These are phyloP conservation scores for Suillus paluster DNA, from an alignment of 768 basidiomycete species.

Conservation along the genomic window DNA sequence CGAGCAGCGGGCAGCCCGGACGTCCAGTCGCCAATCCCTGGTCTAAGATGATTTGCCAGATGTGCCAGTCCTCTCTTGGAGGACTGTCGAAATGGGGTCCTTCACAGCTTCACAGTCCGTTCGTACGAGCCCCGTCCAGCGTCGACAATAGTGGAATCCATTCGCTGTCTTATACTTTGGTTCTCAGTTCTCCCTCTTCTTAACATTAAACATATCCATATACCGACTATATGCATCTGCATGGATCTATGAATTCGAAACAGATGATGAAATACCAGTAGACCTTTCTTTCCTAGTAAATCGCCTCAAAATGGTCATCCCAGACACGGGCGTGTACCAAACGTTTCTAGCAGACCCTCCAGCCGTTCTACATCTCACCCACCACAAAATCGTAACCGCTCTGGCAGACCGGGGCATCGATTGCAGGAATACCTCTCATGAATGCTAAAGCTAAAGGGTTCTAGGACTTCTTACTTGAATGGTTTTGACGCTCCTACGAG, in stretches of 20 bases:
- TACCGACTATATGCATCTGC: conserved; percentile 26
- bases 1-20: conserved; percentile 12
- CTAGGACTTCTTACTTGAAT: conserved; percentile 53
- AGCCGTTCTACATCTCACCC: conserved; percentile 15
- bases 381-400: conserved; percentile 47
- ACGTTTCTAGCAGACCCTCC: conserved; percentile 7
- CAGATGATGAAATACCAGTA: conserved; percentile 46
- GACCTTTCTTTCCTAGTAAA: conserved; percentile 41
- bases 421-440: conserved; percentile 39
- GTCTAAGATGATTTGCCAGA: conserved; percentile 17
- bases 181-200: not conserved
- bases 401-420: conserved; percentile 28
- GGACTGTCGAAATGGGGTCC: not conserved
- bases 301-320: conserved; percentile 42
- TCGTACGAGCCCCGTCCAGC: conserved; percentile 1
- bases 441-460: conserved; percentile 3
- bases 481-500: conserved; percentile 49
- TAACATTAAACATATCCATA: not conserved
- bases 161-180: not conserved
- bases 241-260: conserved; percentile 44
- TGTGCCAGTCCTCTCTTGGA: not conserved
- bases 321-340: conserved; percentile 15
- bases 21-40: not conserved
- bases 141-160: not conserved
- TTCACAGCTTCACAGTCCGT: conserved; percentile 3